Evolutionary conservation across 805 yeast genomes (phyloP), one percentile per base, ranked within the genome.

Genomic region (Candida taoyuanica): DNA sequence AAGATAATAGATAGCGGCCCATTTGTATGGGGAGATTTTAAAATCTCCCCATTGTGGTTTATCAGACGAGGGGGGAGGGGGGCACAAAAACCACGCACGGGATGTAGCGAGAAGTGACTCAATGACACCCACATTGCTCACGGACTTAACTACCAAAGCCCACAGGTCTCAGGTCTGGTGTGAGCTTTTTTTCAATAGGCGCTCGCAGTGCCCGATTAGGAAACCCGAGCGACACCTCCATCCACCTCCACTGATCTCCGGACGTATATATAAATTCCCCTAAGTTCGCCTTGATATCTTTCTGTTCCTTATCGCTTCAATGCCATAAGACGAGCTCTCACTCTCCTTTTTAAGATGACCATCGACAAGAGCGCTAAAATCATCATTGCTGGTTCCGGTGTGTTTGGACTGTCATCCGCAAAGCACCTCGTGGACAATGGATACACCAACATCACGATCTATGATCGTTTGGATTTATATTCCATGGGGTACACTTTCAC

Each of bases 381-480:
- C 24, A 49, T 67, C 17, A 59, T 72, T 14, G 62, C 73, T 14
- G 77, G 77, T 2, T 63, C 73, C 11, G 77, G 77, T n/a, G 73
- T 64, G 6, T 71, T 70, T 56, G 77, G 77, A 1, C 55, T 71
- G 4, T 66, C 74, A 19, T 59, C 67, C 8, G 77, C 77, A 11
- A 52, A 59, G 17, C 61, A 68, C 34, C 56, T 72, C 17, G 56
- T 62, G 1, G 43, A 58, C 24, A 53, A 46, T 12, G 73, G 73
- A 0, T 67, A 67, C 46, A 53, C 37, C 5, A 48, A 68, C 38
- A 52, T 69, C 39, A 60, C 65, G 2, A 60, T 69, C 1, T 59
- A 58, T 43, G 73, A 69, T 36, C 54, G 63, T 35, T 36, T 62
- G 14, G 64, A 64, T 33, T 50, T 62, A 17, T 46, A 50, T 27